phyloP scores from a whole-genome alignment of 2,329 filamentous ascomycete species.

The Colletotrichum cuscutae region DNA sequence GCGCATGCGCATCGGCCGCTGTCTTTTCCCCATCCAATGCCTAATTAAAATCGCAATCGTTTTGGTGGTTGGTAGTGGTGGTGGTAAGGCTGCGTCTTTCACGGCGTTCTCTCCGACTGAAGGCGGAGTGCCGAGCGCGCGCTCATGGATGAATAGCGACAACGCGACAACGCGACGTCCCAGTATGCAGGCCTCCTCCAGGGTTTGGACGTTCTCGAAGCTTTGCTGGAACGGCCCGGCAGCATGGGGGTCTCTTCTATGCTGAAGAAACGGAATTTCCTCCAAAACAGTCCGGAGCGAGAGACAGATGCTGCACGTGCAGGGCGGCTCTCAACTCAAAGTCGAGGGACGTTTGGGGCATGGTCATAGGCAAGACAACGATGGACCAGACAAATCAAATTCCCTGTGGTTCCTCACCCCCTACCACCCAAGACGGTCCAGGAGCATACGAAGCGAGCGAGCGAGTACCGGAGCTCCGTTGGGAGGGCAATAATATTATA shows the following conservation, averaged over 20 bases:
- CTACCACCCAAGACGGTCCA: background rate
- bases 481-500: slow-evolving; percentile 18
- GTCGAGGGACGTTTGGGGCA: background rate
- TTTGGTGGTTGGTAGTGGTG: background rate
- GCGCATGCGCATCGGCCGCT: slow-evolving; percentile 27
- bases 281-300: slow-evolving; percentile 23
- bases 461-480: slow-evolving; percentile 32
- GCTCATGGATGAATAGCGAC: slow-evolving; percentile 2
- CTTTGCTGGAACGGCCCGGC: slow-evolving; percentile 23
- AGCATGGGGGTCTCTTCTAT: slow-evolving; percentile 20
- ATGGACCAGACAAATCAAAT: background rate
- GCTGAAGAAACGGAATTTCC: slow-evolving; percentile 27
- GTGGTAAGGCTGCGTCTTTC: slow-evolving; percentile 10
- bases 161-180: slow-evolving; percentile 6
- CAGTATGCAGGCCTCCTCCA: background rate
- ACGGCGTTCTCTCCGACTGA: slow-evolving; percentile 11
- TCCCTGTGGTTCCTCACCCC: background rate
- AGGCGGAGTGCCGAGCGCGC: slow-evolving; percentile 10
- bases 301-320: slow-evolving; percentile 27
- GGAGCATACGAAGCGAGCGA: slow-evolving; percentile 16
- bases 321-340: slow-evolving; percentile 8
- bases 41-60: background rate
- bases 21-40: background rate
- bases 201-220: slow-evolving; percentile 14
- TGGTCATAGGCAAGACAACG: background rate